Base-by-base conservation (phyloP, 139 green algal species). In the Chlamydomonas incerta region DNA sequence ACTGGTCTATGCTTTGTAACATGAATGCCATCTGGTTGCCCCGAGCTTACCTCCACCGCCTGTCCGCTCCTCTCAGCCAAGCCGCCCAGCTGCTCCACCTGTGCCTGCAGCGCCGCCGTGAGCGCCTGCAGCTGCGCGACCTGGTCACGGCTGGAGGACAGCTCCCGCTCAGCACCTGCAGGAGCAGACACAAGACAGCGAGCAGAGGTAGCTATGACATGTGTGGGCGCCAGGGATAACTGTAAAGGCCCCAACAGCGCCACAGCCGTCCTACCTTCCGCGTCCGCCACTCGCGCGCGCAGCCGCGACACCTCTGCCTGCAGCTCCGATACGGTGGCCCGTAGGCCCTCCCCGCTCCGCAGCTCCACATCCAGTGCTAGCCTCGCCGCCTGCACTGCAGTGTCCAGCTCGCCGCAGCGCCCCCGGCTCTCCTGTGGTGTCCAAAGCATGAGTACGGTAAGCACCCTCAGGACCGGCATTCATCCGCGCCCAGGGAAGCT, bases 401-500 rank as follows among this genome's bases (percentile, higher is more conserved):
- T 17, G 29, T 76, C 70, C 68, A 89, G 74, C 4, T 85, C 63
- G 28, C 28, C 26, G 63, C 76, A 82, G 24, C 74, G 74, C 8
- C 15, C 28, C 15, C 41, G 41, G 41, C 41, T 50, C 41, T 50
- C 41, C 41, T 50, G n/a, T n/a, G n/a, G n/a, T n/a, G n/a, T n/a
- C n/a, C n/a, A n/a, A n/a, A n/a, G n/a, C n/a, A n/a, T n/a, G n/a
- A n/a, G n/a, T n/a, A n/a, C n/a, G n/a, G n/a, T n/a, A n/a, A n/a
- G n/a, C n/a, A n/a, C n/a, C n/a, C n/a, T n/a, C n/a, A n/a, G n/a
- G n/a, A n/a, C n/a, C n/a, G n/a, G n/a, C n/a, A n/a, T n/a, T n/a
- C n/a, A n/a, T n/a, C n/a, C n/a, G n/a, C n/a, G n/a, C n/a, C n/a
- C n/a, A n/a, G n/a, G n/a, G n/a, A n/a, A n/a, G n/a, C n/a, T n/a